phyloP scores from a whole-genome alignment of 352 stramenopile genomes.

The Phytophthora melonis region DNA sequence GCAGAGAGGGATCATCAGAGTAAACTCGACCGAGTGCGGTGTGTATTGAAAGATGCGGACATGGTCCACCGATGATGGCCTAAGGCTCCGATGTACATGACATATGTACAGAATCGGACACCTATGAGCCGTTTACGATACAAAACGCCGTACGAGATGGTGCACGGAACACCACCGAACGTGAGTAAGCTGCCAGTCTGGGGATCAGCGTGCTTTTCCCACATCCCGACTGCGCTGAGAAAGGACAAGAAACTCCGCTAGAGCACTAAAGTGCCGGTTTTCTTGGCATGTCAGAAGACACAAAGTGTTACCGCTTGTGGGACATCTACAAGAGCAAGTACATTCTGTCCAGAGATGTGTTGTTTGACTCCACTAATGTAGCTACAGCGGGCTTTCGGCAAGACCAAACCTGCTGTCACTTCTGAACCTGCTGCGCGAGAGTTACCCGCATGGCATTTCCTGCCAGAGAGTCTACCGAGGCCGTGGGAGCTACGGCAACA shows the following conservation, averaged over 20 bases:
- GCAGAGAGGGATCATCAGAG: conserved; percentile 27
- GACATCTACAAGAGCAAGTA: conserved; percentile 21
- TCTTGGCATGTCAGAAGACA: conserved; percentile 13
- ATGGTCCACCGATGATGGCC: no score
- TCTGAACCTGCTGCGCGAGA: conserved; percentile 6
- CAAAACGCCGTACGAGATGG: conserved; percentile 15
- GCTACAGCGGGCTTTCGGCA: conserved; percentile 4
- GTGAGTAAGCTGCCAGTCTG: no score
- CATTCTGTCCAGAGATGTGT: conserved; percentile 12
- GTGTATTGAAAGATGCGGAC: conserved; percentile 12
- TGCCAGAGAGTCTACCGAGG: not conserved
- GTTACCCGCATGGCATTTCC: not conserved
- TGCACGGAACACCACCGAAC: no score
- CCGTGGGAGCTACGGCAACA: not conserved
- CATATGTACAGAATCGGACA: conserved; percentile 19
- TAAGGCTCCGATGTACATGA: conserved; percentile 26
- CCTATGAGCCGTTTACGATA: conserved; percentile 2
- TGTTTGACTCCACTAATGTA: conserved; percentile 21
- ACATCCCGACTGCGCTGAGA: no score
- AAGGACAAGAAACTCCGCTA: conserved; percentile 18
- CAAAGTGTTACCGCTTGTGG: conserved; percentile 14
- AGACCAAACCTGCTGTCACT: conserved; percentile 3
- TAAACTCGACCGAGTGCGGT: conserved; percentile 8
- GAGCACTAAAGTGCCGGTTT: conserved; percentile 13
- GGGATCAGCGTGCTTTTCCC: no score